Percentiles rank a stretch among this genome's conserved stretches.
These are phyloP conservation scores for Ceratocystis harringtonii DNA, from an alignment of 2,329 filamentous ascomycete genomes.

Conservation along the genomic window DNA sequence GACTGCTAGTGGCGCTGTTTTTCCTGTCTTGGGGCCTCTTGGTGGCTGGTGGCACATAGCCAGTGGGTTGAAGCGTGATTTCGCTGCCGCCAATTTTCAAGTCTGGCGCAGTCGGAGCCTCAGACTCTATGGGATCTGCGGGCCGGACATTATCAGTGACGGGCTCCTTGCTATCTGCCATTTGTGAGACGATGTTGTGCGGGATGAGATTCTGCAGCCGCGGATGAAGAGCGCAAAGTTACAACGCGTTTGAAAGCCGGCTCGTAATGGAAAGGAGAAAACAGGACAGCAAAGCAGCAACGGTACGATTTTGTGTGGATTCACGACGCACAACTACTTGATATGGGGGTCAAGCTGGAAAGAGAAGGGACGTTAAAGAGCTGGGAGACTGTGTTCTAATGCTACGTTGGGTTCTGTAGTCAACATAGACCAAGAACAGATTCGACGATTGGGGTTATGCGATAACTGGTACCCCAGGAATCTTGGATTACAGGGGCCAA, in stretches of 20 bases:
- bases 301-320: not conserved
- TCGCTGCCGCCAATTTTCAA: slow-evolving; percentile 61
- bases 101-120: slow-evolving; percentile 48
- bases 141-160: not conserved
- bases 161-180: not conserved
- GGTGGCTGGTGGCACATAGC: slow-evolving; percentile 40
- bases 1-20: slow-evolving; percentile 17
- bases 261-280: not conserved
- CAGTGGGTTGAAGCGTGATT: slow-evolving; percentile 60
- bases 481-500: too few species aligned
- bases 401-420: too few species aligned
- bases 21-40: slow-evolving; percentile 22
- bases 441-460: too few species aligned
- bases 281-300: not conserved
- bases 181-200: not conserved
- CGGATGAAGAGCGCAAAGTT: not conserved
- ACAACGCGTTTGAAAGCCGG: not conserved
- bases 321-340: too few species aligned
- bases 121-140: slow-evolving; percentile 10
- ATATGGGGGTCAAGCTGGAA: too few species aligned
- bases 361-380: not conserved
- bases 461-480: too few species aligned
- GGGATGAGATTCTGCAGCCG: not conserved
- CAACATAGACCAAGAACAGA: too few species aligned
- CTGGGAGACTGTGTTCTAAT: not conserved